Evolutionary conservation across 1,284 basidiomycete genomes (phyloP).

Genomic region (Heliocybe sulcata): DNA sequence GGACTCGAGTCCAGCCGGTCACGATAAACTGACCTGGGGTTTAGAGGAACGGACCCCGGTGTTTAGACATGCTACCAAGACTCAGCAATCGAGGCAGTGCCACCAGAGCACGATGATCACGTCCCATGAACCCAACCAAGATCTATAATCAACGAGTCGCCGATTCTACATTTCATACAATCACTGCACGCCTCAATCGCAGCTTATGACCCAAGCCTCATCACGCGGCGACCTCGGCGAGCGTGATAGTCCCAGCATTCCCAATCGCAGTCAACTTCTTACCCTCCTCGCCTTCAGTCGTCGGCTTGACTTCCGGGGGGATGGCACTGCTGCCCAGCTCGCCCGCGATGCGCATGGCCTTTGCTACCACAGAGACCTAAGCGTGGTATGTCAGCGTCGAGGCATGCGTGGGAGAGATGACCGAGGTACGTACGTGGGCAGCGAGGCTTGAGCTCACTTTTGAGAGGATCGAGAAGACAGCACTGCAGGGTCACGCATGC

Average conservation of each 20-base stretch:
- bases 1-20: too few species aligned
- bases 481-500: not conserved
- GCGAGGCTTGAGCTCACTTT: conserved; percentile 27
- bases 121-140: too few species aligned
- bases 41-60: too few species aligned
- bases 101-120: too few species aligned
- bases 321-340: conserved; percentile 33
- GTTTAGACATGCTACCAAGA: too few species aligned
- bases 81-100: too few species aligned
- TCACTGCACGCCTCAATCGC: too few species aligned
- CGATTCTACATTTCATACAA: too few species aligned
- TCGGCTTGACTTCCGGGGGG: conserved; percentile 28
- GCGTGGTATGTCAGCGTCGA: not conserved
- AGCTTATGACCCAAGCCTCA: not conserved
- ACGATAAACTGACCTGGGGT: too few species aligned
- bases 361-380: conserved; percentile 36
- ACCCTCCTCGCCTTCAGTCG: conserved; percentile 22
- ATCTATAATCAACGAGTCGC: too few species aligned
- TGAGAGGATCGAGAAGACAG: not conserved
- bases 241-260: conserved; percentile 34
- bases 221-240: conserved; percentile 22
- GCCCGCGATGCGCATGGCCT: conserved; percentile 33
- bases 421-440: conserved; percentile 34
- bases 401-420: not conserved
- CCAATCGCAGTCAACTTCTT: conserved; percentile 34